These are phyloP conservation scores for Backusella morwellensis DNA, from an alignment of 192 early-diverging fungal genomes.

Conservation along the genomic window DNA sequence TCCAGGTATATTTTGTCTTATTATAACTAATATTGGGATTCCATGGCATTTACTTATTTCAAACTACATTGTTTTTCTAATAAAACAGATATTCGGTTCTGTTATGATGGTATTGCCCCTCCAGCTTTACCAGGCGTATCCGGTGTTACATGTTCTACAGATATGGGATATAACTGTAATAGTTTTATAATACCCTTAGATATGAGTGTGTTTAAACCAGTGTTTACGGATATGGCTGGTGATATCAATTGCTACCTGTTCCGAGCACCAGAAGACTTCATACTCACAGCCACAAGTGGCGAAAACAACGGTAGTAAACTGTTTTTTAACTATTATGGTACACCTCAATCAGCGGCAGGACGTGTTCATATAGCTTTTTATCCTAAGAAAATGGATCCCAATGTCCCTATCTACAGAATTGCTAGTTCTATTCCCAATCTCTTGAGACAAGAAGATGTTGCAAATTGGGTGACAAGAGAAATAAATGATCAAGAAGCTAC, in stretches of 20 bases:
- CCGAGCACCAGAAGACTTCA: constrained; percentile 12
- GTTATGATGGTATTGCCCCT: constrained; percentile 25
- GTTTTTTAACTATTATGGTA: constrained; percentile 22
- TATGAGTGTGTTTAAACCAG: constrained; percentile 16
- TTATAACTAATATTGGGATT: not conserved
- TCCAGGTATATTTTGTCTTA: constrained; percentile 10
- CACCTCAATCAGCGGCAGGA: not conserved
- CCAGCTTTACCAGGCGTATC: not conserved
- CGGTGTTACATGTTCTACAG: constrained; percentile 16
- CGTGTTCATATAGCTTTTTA: constrained; percentile 21
- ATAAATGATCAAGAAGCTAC: constrained; percentile 8
- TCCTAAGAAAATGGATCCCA: constrained; percentile 31
- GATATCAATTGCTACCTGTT: constrained; percentile 23
- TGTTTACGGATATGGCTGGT: constrained; percentile 18
- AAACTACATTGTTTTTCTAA: not conserved
- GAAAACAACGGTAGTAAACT: constrained; percentile 21
- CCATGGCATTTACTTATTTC: not conserved
- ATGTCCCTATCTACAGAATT: constrained; percentile 16
- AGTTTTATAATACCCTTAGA: constrained; percentile 13
- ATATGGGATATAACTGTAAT: constrained; percentile 21
- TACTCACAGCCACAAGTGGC: constrained; percentile 14
- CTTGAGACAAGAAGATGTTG: not conserved
- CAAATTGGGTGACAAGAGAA: constrained; percentile 18
- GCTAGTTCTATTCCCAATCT: not conserved
- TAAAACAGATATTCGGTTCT: constrained; percentile 32